A percentile compares a stretch with the other conserved stretches of the same genome.
phyloP scores from a whole-genome alignment of 345 rosid species.

The Firmiana major region DNA sequence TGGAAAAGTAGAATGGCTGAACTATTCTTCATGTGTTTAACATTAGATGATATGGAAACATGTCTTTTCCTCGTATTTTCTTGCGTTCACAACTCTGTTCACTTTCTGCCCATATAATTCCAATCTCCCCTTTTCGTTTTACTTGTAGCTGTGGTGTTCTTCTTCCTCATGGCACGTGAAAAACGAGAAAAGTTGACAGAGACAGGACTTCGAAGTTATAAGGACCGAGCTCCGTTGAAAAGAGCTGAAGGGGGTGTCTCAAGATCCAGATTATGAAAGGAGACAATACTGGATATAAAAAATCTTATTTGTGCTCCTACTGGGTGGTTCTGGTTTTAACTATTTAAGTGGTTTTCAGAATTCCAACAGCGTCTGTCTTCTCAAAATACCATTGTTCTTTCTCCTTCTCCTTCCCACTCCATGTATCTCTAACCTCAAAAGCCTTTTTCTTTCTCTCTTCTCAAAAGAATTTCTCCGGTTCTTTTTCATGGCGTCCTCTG shows the following conservation, averaged over 20 bases:
- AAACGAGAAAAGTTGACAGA: background rate
- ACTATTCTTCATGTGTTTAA: background rate
- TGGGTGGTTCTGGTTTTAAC: background rate
- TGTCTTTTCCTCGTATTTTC: background rate
- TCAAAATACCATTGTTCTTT: background rate
- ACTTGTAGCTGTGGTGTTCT: background rate
- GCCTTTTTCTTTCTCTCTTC: background rate
- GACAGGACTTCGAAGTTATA: background rate
- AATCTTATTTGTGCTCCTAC: background rate
- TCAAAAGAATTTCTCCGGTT: background rate
- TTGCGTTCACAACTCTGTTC: background rate
- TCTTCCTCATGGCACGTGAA: background rate
- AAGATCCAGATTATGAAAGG: too few relatives aligned
- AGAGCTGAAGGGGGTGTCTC: background rate
- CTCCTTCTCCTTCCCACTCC: background rate
- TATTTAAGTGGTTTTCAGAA: background rate
- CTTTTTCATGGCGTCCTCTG: slow-evolving; percentile 37
- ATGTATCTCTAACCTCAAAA: background rate
- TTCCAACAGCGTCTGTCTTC: background rate
- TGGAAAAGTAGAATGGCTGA: background rate
- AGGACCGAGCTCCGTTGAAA: background rate
- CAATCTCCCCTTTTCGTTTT: background rate
- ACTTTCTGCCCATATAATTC: background rate
- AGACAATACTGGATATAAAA: background rate
- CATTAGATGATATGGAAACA: background rate